phyloP scores from a whole-genome alignment of 164 flowering plant genomes.

The Annona squamosa region DNA sequence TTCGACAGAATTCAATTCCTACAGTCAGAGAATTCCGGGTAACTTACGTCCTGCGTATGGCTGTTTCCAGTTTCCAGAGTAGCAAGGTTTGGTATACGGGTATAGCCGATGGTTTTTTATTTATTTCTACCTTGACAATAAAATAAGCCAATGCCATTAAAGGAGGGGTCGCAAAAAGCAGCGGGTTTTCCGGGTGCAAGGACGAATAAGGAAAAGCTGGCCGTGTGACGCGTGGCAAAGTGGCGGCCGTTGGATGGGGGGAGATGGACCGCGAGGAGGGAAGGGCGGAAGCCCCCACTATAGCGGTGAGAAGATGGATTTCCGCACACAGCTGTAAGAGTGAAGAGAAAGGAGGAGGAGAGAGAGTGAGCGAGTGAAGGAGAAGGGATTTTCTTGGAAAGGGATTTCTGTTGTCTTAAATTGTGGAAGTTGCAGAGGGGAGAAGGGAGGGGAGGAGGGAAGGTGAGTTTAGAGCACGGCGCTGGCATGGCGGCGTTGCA shows the following conservation, averaged over 20 bases:
- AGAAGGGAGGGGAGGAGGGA: background rate
- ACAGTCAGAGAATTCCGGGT: too few relatives aligned
- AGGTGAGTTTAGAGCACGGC: constrained; percentile 10
- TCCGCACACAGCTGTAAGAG: constrained; percentile 6
- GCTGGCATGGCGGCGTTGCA: constrained; percentile 76
- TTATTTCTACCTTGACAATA: too few relatives aligned
- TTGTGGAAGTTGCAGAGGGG: constrained; percentile 24
- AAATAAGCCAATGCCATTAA: constrained; percentile 4
- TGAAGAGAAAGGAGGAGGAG: constrained; percentile 8
- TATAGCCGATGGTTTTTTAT: too few relatives aligned
- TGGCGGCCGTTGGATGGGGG: constrained; percentile 23
- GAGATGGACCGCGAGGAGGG: constrained; percentile 1
- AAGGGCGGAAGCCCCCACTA: background rate
- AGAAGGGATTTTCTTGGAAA: background rate
- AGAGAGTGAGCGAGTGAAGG: constrained; percentile 3
- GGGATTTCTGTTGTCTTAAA: constrained; percentile 21
- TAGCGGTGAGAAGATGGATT: constrained; percentile 5
- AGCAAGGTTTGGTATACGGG: too few relatives aligned
- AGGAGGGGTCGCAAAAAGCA: constrained; percentile 23
- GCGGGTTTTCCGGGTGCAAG: constrained; percentile 83
- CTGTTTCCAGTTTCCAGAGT: too few relatives aligned
- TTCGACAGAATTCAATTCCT: too few relatives aligned
- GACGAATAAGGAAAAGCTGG: constrained; percentile 58
- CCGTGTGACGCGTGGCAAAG: constrained; percentile 37
- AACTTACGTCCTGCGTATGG: too few relatives aligned